Percentiles rank a stretch among this genome's conserved stretches.
These are phyloP conservation scores for Entelexis sorbosivorans DNA, from an alignment of 1,139 yeast genomes.

Conservation along the genomic window DNA sequence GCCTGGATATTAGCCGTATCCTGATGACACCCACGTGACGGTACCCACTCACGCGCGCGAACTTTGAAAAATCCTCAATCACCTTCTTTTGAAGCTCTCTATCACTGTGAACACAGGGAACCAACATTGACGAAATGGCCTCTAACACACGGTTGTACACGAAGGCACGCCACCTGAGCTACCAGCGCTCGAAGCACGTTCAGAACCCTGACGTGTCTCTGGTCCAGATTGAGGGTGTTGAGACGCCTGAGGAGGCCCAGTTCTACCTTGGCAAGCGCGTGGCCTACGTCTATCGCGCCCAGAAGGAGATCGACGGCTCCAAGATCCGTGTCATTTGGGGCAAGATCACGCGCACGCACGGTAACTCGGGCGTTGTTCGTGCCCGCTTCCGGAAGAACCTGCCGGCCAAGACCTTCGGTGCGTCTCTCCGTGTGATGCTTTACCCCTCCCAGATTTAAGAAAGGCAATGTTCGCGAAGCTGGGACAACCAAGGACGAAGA, in stretches of 20 bases:
- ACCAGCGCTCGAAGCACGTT: constrained; percentile 98
- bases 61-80: constrained; percentile 20
- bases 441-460: constrained; percentile 98
- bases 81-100: constrained; percentile 3
- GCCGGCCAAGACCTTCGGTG: constrained; percentile 99
- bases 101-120: constrained; percentile 14
- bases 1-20: no score
- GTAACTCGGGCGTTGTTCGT: constrained; percentile 96
- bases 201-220: constrained; percentile 97
- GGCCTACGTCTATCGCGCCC: constrained; percentile 98
- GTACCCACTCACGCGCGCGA: constrained; percentile 18
- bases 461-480: constrained; percentile 9
- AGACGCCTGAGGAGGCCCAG: constrained; percentile 84
- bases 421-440: constrained; percentile 98
- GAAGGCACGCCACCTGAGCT: constrained; percentile 99
- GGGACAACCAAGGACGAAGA: constrained; percentile 8
- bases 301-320: constrained; percentile 96
- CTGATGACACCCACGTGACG: constrained; percentile 8
- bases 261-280: constrained; percentile 99
- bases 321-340: constrained; percentile 99
- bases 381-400: constrained; percentile 98
- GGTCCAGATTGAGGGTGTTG: constrained; percentile 90
- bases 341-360: constrained; percentile 86
- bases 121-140: constrained; percentile 46
- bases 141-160: constrained; percentile 97